phyloP scores from a whole-genome alignment of 2,329 filamentous ascomycete species.

The Niveomyces coronatus region DNA sequence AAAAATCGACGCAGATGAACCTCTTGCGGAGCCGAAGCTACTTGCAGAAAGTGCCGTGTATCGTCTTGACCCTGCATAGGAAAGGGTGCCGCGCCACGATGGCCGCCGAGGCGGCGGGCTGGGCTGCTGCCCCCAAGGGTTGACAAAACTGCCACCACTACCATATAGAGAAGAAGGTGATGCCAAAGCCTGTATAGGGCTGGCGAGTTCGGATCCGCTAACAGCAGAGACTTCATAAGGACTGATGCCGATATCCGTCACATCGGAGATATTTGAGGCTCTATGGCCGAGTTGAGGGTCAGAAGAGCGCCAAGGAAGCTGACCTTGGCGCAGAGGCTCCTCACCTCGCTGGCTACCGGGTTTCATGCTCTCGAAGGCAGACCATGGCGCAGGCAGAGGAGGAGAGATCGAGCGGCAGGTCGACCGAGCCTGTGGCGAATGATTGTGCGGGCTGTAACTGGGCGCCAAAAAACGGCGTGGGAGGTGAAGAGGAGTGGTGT shows the following conservation, averaged over 20 bases:
- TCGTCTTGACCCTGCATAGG: constrained; percentile 2
- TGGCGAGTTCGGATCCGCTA: constrained; percentile 3
- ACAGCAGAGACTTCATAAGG: constrained; percentile 17
- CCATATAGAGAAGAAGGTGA: constrained; percentile 32
- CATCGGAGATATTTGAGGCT: constrained; percentile 25
- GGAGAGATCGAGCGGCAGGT: neutral
- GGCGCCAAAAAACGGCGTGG: too few species aligned
- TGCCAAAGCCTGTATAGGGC: constrained; percentile 23
- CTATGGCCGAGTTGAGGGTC: constrained; percentile 19
- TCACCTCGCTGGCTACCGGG: constrained; percentile 20
- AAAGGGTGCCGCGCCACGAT: constrained; percentile 6
- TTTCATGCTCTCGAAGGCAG: constrained; percentile 17
- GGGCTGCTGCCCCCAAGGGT: neutral
- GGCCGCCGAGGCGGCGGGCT: neutral
- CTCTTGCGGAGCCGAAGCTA: constrained; percentile 3
- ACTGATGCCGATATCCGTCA: constrained; percentile 18
- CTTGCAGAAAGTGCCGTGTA: constrained; percentile 5
- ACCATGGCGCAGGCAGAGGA: constrained; percentile 14
- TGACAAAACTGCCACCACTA: constrained; percentile 10
- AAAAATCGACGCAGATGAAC: constrained; percentile 17
- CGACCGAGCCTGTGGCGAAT: too few species aligned
- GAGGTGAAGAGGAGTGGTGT: too few species aligned
- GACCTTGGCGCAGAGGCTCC: constrained; percentile 17
- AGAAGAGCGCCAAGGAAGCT: neutral
- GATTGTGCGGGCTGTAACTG: too few species aligned